Evolutionary conservation across 2,329 filamentous ascomycete species (phyloP), one percentile per base, ranked within the genome.

Genomic region (Colletotrichum australisinense): DNA sequence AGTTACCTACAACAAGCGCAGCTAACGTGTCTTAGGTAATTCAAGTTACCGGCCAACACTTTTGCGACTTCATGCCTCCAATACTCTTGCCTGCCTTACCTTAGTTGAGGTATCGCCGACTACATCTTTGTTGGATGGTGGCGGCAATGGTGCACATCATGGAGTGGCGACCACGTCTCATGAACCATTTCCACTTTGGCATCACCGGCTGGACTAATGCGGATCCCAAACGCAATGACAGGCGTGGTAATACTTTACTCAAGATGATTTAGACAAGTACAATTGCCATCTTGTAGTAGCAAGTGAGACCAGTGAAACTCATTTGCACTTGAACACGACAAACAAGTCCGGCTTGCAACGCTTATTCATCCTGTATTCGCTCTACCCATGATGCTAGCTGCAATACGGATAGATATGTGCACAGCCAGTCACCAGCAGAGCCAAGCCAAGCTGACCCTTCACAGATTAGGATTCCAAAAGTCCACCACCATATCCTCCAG

Each of bases 401-500:
- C n/a, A 49, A 9, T 53, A 6, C 22, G 12, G 5, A 2, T 12
- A 12, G 12, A n/a, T 12, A 35, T 26, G 24, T 16, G 28, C 24
- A 19, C 24, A 14, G n/a, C 19, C 19, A 12, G 19, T 12, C 16
- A 9, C 7, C 28, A 38, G 42, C 22, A 16, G 19, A 19, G 5
- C 9, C n/a, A 53, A 24, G 5, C 46, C 28, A 16, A 16, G 4
- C 9, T 11, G 4, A 6, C 5, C 16, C 2, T 24, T 65, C 30
- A 65, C 24, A 57, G 8, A 19, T 11, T 32, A 22, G 67, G 71
- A n/a, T 73, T 73, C 67, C 67, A 73, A 49, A 93, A 88, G 77
- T 93, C 88, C 16, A 95, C 81, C 55, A 91, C 89, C 22, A 93
- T 83, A 64, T 87, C 83, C 24, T 81, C 82, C 57, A 90, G 85